Evolutionary conservation across 2,329 filamentous ascomycete genomes (phyloP), one percentile per base, ranked within the genome.

Genomic region (Xylariaceae sp.): DNA sequence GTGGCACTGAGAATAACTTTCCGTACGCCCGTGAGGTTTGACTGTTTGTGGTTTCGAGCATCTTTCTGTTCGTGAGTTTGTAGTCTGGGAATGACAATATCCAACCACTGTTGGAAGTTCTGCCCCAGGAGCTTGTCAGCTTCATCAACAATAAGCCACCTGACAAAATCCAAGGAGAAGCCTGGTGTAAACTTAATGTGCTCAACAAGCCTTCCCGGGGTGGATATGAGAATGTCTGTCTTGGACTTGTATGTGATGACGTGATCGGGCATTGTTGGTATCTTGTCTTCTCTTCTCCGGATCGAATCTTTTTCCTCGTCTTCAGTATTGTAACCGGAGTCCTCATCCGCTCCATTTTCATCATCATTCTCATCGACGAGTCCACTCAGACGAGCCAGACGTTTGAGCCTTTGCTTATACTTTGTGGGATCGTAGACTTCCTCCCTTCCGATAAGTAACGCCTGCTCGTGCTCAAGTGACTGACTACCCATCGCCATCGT

Each of bases 141-240:
- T 75, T 97, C 93, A 68, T 97, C 93, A 51, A 97, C 88, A 2
- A 97, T 84, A 0, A 97, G 79, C 92, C 92, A 97, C 62, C 89
- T 84, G 3, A 97, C 79, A 70, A 89, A 82, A 58, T 88, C 83
- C 18, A 97, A 78, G 0, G 81, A 84, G 72, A 97, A 97, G 0
- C 91, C 92, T 2, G 85, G 84, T 0, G 93, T 97, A 61, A 87
- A 86, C 64, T 88, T 87, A 54, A 97, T 82, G 73, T 97, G 93
- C 68, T 97, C 93, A 3, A 97, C 91, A 0, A 97, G 82, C 63
- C 93, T 85, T 61, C 94, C 94, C 0, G 93, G 93, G 0, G 93
- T 97, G 72, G 91, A 94, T 54, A 97, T 88, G 30, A 99, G 80
- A 39, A 97, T 83, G 71, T 97, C 92, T 2, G 96, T 85, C 65